phyloP scores from a whole-genome alignment of 768 basidiomycete genomes.

The Russula earlei region DNA sequence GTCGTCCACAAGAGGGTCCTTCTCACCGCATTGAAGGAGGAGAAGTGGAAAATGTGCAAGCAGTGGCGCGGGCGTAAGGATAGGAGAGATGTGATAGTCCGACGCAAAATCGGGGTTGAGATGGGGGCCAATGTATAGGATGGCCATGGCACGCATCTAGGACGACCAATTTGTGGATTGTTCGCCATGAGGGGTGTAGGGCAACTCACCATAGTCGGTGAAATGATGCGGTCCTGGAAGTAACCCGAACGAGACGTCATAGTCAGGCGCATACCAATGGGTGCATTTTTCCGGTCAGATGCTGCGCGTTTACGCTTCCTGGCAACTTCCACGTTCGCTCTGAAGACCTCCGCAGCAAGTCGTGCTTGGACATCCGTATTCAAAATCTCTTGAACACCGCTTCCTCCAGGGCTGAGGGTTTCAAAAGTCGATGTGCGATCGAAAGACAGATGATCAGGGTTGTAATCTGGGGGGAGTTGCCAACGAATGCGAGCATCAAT shows the following conservation, averaged over 20 bases:
- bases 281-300: slow-evolving; percentile 27
- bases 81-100: slow-evolving; percentile 94
- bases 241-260: slow-evolving; percentile 94
- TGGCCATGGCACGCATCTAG: slow-evolving; percentile 99
- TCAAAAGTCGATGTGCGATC: neutral
- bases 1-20: slow-evolving; percentile 91
- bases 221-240: slow-evolving; percentile 88
- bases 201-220: slow-evolving; percentile 85
- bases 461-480: slow-evolving; percentile 2
- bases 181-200: neutral
- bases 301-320: slow-evolving; percentile 17
- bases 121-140: slow-evolving; percentile 90
- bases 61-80: slow-evolving; percentile 73
- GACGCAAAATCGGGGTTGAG: slow-evolving; percentile 89
- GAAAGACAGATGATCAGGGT: neutral
- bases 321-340: slow-evolving; percentile 17
- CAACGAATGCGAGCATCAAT: slow-evolving; percentile 56
- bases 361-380: slow-evolving; percentile 7
- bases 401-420: neutral
- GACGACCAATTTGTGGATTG: neutral
- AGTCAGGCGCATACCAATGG: slow-evolving; percentile 80
- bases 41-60: slow-evolving; percentile 92
- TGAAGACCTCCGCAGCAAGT: slow-evolving; percentile 14
- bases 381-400: neutral
- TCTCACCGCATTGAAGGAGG: slow-evolving; percentile 92